Evolutionary conservation across 306 rosid species (phyloP).

Genomic region (Quercus robur): DNA sequence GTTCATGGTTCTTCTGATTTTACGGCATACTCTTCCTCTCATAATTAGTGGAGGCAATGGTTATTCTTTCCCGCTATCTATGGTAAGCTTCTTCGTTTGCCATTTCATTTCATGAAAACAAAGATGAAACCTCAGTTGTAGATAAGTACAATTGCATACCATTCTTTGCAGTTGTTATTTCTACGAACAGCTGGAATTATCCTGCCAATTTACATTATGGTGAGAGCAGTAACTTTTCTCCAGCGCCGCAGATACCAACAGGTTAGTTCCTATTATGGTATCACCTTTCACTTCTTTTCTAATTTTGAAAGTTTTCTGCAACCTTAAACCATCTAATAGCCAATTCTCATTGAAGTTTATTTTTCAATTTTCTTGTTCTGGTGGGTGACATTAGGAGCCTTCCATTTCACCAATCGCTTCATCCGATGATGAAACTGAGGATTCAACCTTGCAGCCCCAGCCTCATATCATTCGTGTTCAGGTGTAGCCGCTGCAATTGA

Average conservation of each 20-base stretch:
- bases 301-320: neutral
- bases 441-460: slow-evolving; percentile 38
- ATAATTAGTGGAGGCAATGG: slow-evolving; percentile 43
- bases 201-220: slow-evolving; percentile 60
- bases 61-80: slow-evolving; percentile 52
- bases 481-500: slow-evolving; percentile 3
- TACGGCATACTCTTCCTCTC: slow-evolving; percentile 81
- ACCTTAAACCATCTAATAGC: neutral
- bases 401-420: slow-evolving; percentile 38
- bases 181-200: slow-evolving; percentile 62
- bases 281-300: neutral
- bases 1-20: slow-evolving; percentile 79
- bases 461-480: slow-evolving; percentile 48
- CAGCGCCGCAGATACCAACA: slow-evolving; percentile 55
- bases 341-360: neutral
- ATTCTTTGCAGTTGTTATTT: slow-evolving; percentile 52
- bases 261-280: slow-evolving; percentile 28
- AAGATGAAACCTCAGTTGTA: slow-evolving; percentile 14
- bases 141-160: neutral
- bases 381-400: slow-evolving; percentile 41
- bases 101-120: neutral
- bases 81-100: slow-evolving; percentile 43
- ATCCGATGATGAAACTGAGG: slow-evolving; percentile 49
- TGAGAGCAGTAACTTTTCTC: slow-evolving; percentile 51
- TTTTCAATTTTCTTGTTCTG: neutral